A percentile compares a stretch with the other conserved stretches of the same genome.
Conservation (phyloP, 106 monocot species). For the Allium fistulosum region DNA sequence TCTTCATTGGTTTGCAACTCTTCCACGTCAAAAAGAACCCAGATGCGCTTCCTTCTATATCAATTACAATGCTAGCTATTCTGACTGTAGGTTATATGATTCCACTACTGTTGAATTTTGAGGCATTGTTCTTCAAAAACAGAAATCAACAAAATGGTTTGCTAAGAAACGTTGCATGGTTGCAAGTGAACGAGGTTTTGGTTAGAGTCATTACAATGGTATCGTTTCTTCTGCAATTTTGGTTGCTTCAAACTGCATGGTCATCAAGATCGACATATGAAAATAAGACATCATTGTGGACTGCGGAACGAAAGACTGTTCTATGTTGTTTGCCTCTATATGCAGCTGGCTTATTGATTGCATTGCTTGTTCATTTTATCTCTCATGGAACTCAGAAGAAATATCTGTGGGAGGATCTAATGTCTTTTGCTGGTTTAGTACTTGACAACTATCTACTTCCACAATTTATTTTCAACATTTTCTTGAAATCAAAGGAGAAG, state of each 20-base stretch:
- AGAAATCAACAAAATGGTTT: slow-evolving; percentile 11
- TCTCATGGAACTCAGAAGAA: background rate
- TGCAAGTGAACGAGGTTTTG: slow-evolving; percentile 40
- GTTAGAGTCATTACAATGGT: slow-evolving; percentile 44
- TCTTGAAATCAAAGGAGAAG: slow-evolving; percentile 19
- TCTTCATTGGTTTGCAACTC: slow-evolving; percentile 43
- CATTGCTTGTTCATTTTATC: slow-evolving; percentile 34
- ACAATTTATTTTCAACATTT: slow-evolving; percentile 59
- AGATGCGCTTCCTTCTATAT: slow-evolving; percentile 40
- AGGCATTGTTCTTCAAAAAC: slow-evolving; percentile 27
- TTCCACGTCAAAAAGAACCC: slow-evolving; percentile 36
- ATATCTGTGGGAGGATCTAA: slow-evolving; percentile 32
- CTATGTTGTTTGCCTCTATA: slow-evolving; percentile 43
- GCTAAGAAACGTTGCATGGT: slow-evolving; percentile 35
- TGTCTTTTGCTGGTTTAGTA: slow-evolving; percentile 44
- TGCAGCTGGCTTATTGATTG: slow-evolving; percentile 22
- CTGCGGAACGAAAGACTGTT: slow-evolving; percentile 40
- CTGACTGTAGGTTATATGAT: slow-evolving; percentile 49
- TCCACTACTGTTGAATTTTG: slow-evolving; percentile 50
- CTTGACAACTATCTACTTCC: slow-evolving; percentile 66
- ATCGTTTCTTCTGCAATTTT: slow-evolving; percentile 42
- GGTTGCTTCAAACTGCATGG: slow-evolving; percentile 44
- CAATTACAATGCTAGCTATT: slow-evolving; percentile 50
- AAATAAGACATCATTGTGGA: background rate
- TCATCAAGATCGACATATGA: slow-evolving; percentile 24